phyloP scores from a whole-genome alignment of 805 yeast species.

The Ogataea haglerorum region DNA sequence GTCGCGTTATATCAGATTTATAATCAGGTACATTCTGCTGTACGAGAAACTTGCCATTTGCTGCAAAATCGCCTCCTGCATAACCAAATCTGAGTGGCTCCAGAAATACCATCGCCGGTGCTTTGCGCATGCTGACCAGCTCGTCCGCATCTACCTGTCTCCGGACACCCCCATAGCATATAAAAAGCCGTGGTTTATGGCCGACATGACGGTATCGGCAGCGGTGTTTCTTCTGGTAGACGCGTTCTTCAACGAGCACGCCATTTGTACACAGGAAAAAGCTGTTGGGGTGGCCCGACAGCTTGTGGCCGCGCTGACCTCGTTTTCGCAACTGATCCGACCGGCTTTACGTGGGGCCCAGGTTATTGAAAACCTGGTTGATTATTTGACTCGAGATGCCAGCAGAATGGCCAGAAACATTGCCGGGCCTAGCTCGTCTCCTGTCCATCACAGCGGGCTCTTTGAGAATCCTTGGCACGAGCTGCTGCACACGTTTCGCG shows the following conservation, averaged over 20 bases:
- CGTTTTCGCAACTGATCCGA: slow-evolving; percentile 17
- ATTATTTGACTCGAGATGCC: slow-evolving; percentile 1
- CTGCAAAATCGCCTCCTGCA: slow-evolving; percentile 4
- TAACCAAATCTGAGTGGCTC: slow-evolving; percentile 20
- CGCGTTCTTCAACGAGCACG: slow-evolving; percentile 13
- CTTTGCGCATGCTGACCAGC: not conserved
- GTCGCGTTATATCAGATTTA: not conserved
- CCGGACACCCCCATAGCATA: slow-evolving; percentile 6
- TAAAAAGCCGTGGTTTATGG: slow-evolving; percentile 18
- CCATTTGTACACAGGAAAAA: not conserved
- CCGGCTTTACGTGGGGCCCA: slow-evolving; percentile 26
- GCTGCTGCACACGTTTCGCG: not conserved
- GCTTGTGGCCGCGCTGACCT: slow-evolving; percentile 12
- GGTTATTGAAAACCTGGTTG: slow-evolving; percentile 18
- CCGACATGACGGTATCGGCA: slow-evolving; percentile 19
- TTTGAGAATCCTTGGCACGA: not conserved
- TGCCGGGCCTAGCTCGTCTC: not conserved
- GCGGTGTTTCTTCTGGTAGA: slow-evolving; percentile 24
- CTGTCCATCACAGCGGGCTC: not conserved
- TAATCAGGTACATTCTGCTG: not conserved
- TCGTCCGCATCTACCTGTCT: not conserved
- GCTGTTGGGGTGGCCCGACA: not conserved
- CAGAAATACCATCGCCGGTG: slow-evolving; percentile 5
- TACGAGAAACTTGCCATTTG: slow-evolving; percentile 1
- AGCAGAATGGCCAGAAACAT: not conserved